These are phyloP conservation scores for Umbelopsis sp. DNA, from an alignment of 192 early-diverging fungal species.

Conservation along the genomic window DNA sequence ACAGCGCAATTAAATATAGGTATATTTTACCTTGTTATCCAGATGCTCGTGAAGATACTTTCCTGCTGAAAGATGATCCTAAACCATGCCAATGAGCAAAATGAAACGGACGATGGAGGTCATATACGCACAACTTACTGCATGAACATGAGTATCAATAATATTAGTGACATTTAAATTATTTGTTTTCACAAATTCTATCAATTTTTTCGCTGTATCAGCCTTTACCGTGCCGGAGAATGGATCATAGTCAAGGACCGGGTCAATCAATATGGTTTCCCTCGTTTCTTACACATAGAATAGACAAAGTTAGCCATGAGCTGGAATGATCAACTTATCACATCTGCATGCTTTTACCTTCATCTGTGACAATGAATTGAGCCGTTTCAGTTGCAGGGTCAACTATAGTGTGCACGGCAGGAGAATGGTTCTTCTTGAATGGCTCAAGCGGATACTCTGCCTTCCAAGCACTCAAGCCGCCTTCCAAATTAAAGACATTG, in stretches of 20 bases:
- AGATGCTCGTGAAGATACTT: constrained; percentile 27
- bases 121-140: constrained; percentile 11
- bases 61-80: constrained; percentile 39
- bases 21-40: constrained; percentile 19
- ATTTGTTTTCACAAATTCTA: constrained; percentile 26
- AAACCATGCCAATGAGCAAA: background rate
- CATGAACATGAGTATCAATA: constrained; percentile 40
- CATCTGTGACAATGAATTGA: constrained; percentile 34
- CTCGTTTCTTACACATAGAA: constrained; percentile 16
- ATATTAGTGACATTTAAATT: constrained; percentile 28
- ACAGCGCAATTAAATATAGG: too few relatives aligned
- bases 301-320: background rate
- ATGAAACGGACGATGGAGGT: too few relatives aligned
- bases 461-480: constrained; percentile 18
- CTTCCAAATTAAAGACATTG: constrained; percentile 27
- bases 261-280: constrained; percentile 33
- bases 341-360: constrained; percentile 14
- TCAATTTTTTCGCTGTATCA: constrained; percentile 20
- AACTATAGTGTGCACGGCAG: constrained; percentile 33
- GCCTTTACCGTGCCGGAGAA: constrained; percentile 22
- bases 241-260: constrained; percentile 34
- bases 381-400: constrained; percentile 32
- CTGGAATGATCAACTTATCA: too few relatives aligned
- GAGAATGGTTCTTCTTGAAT: constrained; percentile 35
- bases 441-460: constrained; percentile 26